phyloP scores from a whole-genome alignment of 331 rosid genomes.

The Pyracantha coccinea region DNA sequence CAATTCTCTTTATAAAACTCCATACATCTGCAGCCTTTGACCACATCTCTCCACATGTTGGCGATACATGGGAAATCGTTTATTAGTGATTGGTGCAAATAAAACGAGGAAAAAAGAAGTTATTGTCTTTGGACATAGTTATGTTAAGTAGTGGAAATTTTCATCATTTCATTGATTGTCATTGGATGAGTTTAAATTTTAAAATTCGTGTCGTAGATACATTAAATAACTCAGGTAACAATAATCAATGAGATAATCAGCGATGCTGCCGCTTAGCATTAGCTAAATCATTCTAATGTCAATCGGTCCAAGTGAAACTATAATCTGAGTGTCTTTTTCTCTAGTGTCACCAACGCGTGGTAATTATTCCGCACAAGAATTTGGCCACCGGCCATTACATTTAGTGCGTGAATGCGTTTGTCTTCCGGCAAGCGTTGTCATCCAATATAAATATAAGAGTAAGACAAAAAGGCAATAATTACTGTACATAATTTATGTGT shows the following conservation, averaged over 20 bases:
- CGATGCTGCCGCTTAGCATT: too few relatives aligned
- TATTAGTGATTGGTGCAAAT: background rate
- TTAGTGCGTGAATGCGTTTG: background rate
- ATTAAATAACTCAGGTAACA: too few relatives aligned
- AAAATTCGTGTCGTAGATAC: too few relatives aligned
- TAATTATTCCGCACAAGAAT: too few relatives aligned
- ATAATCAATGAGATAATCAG: too few relatives aligned
- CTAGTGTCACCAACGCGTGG: background rate
- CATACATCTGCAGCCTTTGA: background rate
- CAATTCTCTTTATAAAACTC: background rate
- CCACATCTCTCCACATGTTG: background rate
- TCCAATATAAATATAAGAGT: background rate
- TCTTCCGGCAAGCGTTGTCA: background rate
- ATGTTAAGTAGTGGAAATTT: background rate
- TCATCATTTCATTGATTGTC: too few relatives aligned
- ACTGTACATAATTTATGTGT: background rate
- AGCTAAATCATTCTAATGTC: background rate
- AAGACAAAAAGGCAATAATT: background rate
- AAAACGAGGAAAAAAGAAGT: too few relatives aligned
- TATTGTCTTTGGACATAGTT: too few relatives aligned
- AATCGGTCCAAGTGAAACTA: too few relatives aligned
- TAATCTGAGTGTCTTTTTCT: background rate
- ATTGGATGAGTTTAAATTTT: rapidly evolving
- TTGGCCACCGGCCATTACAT: background rate
- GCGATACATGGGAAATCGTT: background rate